Base-by-base conservation (phyloP, 805 yeast genomes). In the Kuraishia piskuri region DNA sequence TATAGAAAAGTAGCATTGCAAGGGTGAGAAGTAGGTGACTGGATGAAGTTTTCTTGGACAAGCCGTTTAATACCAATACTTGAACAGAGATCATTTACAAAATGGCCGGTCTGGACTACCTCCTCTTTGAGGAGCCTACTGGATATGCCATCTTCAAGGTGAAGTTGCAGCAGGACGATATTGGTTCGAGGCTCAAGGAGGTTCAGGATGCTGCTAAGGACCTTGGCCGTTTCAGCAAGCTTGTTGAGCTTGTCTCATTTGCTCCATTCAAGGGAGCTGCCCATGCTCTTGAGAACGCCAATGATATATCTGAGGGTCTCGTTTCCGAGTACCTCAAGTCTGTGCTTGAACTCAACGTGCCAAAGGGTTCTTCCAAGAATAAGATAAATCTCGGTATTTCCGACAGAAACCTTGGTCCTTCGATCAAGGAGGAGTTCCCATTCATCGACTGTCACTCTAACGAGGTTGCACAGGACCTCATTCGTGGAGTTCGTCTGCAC, bases 241-340 rank as follows among this genome's bases (percentile, higher is more conserved):
- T 92, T 77, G 84, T 94, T 62, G 96, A 91, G 72, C 80, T 94
- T 54, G 95, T 89, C 24, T 88, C 96, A 17, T 94, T 94, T 74
- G 96, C 97, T 56, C 99, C 99, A 51, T 94, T 94, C 81, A 91
- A 94, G 74, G 97, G 97, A 65, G 99, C 99, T 57, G 98, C 99
- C 52, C 98, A 94, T 73, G 99, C 99, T 56, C 82, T 94, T 66
- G 98, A 92, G 73, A 94, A 94, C 68, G 97, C 98, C 62, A 94
- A 94, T 68, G 98, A 94, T 68, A 87, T 94, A 63, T 88, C 96
- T 60, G 99, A 94, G 75, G 99, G 99, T 66, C 80, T 91, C 63
- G 96, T 92, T 54, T 86, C 91, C 55, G 98, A 94, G 63, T 88
- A 88, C 73, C 81, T 94, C 73, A 90, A 89, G 71, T 82, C 95